These are phyloP conservation scores for Aulographum hederae DNA, from an alignment of 2,329 filamentous ascomycete species.

Conservation along the genomic window DNA sequence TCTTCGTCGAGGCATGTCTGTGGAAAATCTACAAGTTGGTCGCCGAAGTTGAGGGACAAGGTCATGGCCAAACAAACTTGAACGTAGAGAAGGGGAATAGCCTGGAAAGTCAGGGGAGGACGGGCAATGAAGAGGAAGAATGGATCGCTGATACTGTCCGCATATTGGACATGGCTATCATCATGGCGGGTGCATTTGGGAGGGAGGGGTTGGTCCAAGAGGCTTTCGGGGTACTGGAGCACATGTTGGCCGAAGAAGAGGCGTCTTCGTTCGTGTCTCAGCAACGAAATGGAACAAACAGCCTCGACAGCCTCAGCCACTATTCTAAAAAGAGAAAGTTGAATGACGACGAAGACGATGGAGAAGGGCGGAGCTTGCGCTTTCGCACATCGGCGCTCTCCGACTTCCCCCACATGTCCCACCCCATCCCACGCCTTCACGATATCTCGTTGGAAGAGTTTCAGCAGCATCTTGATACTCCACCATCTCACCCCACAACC, in stretches of 20 bases:
- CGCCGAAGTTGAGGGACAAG: conserved; percentile 9
- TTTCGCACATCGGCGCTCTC: conserved; percentile 8
- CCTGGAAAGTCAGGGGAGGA: neutral
- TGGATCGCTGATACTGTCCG: conserved; percentile 43
- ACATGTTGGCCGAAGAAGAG: conserved; percentile 15
- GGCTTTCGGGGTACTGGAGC: neutral
- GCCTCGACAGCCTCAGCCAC: conserved; percentile 7
- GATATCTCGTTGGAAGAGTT: conserved; percentile 8
- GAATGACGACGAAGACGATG: conserved; percentile 17
- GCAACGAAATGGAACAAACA: no score
- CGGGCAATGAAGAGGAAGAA: conserved; percentile 8
- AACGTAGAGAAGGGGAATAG: conserved; percentile 2
- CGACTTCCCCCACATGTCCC: conserved; percentile 6
- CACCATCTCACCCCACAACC: conserved; percentile 4
- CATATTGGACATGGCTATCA: conserved; percentile 56
- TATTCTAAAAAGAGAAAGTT: conserved; percentile 3
- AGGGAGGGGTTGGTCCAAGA: conserved; percentile 27
- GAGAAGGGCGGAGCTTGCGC: conserved; percentile 4
- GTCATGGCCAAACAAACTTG: conserved; percentile 6
- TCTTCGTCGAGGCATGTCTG: conserved; percentile 62
- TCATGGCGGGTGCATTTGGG: conserved; percentile 49
- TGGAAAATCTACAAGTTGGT: conserved; percentile 28
- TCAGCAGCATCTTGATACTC: conserved; percentile 13
- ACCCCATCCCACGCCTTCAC: conserved; percentile 10
- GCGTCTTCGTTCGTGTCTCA: no score